Base-by-base conservation (phyloP, 768 basidiomycete genomes). In the Trametes coccinea region DNA sequence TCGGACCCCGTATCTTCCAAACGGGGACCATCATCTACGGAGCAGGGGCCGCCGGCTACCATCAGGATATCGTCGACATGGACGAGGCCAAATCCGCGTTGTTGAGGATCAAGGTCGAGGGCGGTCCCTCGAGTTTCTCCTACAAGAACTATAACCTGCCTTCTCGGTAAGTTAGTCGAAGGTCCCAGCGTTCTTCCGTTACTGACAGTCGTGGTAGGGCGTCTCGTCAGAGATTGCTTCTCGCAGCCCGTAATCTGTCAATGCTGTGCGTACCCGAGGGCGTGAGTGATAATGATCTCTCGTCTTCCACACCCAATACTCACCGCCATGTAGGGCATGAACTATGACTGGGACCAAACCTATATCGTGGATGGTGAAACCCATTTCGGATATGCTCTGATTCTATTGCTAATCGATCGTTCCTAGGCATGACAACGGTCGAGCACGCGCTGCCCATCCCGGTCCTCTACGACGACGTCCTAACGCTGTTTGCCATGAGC, bases 81-180 rank as follows among this genome's bases (percentile, higher is more conserved):
- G 79, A 74, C 4, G 88, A 90, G 70, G 89, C 89, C 3, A 73
- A 77, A 61, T 84, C 87, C 55, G 87, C 88, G 2, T 78, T 91
- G 41, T 73, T 80, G 8, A 82, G 89, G 59, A 84, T 90, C 68
- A 89, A 88, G 64, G 86, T 77, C 3, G 89, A 91, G 70, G 89
- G 87, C 34, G 89, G 89, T 3, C 80, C 84, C 11, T 81, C 83
- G 0, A 84, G 81, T 62, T 87, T 86, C 66, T 90, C 88, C 7
- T 90, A 91, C 71, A 91, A 91, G 74, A 91, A 90, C 64, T 90
- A 91, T 65, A 87, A 88, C 61, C 68, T 88, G 16, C 88, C 89
- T 16, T 82, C 82, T 27, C 79, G 86, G 86, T 86, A 61, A 22
- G 78, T 68, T 7, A 7, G 22, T 11, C 8, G 1, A 33, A 4